Conservation (phyloP, 768 basidiomycete genomes). For the Tylopilus balloui region DNA sequence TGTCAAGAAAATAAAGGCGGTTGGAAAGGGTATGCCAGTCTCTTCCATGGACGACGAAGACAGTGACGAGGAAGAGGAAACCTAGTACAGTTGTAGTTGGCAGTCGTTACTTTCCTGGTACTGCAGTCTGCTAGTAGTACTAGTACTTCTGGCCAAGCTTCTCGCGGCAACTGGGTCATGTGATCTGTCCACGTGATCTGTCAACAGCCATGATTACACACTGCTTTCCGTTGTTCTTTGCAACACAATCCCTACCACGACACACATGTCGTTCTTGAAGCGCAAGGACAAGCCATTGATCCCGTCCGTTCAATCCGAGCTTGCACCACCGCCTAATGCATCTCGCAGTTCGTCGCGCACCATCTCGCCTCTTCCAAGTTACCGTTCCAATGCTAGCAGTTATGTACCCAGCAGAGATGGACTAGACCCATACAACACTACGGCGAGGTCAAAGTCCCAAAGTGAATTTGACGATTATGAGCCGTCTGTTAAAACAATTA, state of each 20-base stretch:
- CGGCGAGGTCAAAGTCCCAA: conserved; percentile 27
- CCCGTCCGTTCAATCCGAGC: conserved; percentile 54
- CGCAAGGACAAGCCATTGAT: conserved; percentile 62
- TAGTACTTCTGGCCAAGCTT: too few relatives aligned
- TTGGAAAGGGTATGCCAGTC: conserved; percentile 60
- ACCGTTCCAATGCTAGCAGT: conserved; percentile 52
- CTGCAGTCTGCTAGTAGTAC: not conserved
- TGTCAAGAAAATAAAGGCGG: conserved; percentile 75
- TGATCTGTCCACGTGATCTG: not conserved
- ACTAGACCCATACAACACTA: conserved; percentile 43
- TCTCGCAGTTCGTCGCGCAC: conserved; percentile 30
- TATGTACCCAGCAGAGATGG: conserved; percentile 71
- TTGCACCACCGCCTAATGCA: conserved; percentile 24
- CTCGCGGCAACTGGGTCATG: too few relatives aligned
- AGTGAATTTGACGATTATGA: conserved; percentile 25
- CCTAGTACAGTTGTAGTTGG: not conserved
- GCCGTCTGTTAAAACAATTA: conserved; percentile 5
- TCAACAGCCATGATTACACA: conserved; percentile 11
- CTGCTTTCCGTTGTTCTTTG: conserved; percentile 2
- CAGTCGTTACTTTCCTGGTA: not conserved
- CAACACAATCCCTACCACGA: not conserved
- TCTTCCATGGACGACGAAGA: conserved; percentile 35
- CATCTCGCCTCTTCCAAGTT: conserved; percentile 39
- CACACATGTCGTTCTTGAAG: conserved; percentile 43
- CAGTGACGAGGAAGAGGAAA: conserved; percentile 37